Percentiles rank a stretch among this genome's conserved stretches.
These are phyloP conservation scores for Amaranthus palmeri DNA, from an alignment of 148 eudicot genomes.

Conservation along the genomic window DNA sequence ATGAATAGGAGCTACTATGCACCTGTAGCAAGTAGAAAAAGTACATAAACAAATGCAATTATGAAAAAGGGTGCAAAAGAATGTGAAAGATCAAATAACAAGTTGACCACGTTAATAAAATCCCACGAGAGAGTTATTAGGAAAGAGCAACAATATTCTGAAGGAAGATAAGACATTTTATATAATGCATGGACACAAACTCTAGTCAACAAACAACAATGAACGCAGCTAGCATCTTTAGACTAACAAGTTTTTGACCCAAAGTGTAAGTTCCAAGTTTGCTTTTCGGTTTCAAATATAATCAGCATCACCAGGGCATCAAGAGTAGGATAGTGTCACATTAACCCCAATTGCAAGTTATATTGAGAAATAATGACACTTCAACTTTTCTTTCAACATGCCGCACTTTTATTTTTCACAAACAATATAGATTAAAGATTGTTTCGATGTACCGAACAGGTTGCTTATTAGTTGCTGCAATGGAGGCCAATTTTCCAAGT, in stretches of 20 bases:
- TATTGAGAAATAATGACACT: conserved; percentile 1
- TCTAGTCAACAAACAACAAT: not conserved
- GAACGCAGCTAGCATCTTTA: not conserved
- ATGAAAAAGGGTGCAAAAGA: not conserved
- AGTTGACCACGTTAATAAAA: not conserved
- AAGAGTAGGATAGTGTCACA: not conserved
- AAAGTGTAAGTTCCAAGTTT: not conserved
- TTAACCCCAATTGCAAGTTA: not conserved
- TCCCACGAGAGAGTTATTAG: not conserved
- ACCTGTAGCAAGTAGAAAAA: not conserved
- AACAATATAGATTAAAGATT: not conserved
- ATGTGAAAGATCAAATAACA: not conserved
- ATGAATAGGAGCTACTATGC: too few species aligned
- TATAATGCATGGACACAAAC: not conserved
- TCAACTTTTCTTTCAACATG: not conserved
- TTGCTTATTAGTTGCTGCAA: too few species aligned
- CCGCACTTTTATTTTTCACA: not conserved
- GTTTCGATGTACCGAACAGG: too few species aligned
- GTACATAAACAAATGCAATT: not conserved
- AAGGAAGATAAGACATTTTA: not conserved
- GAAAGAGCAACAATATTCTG: too few species aligned
- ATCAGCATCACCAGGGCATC: not conserved
- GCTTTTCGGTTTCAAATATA: not conserved
- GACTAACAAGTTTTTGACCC: not conserved
- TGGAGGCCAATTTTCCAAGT: too few species aligned